Conservation (phyloP, 768 basidiomycete species). For the Leucocoprinus birnbaumii region DNA sequence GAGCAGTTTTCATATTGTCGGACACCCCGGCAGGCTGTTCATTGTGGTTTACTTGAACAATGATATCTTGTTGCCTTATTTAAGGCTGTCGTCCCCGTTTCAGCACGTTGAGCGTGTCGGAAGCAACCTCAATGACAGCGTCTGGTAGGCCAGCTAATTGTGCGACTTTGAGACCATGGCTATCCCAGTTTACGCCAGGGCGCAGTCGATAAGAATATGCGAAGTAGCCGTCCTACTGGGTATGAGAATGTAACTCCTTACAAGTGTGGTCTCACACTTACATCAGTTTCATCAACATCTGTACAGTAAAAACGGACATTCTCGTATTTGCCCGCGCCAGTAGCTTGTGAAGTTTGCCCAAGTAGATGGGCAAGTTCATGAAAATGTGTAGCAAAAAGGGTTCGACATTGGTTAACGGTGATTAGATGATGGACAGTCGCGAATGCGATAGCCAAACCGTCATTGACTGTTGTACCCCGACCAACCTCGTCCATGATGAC, state of each 20-base stretch:
- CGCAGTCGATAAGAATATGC: conserved; percentile 79
- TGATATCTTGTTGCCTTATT: neutral
- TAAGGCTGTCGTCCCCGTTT: conserved; percentile 16
- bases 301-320: conserved; percentile 87
- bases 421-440: conserved; percentile 83
- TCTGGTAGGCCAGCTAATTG: conserved; percentile 81
- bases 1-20: neutral
- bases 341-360: conserved; percentile 46
- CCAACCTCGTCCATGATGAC: conserved; percentile 99
- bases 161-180: conserved; percentile 90
- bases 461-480: conserved; percentile 87
- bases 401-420: conserved; percentile 66
- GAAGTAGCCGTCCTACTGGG: conserved; percentile 66
- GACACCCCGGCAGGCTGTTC: conserved; percentile 3
- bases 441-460: conserved; percentile 93
- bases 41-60: neutral
- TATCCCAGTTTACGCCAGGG: conserved; percentile 86
- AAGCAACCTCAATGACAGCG: conserved; percentile 57
- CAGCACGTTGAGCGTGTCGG: conserved; percentile 42
- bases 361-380: conserved; percentile 91
- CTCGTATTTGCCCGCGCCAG: conserved; percentile 45
- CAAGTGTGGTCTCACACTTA: conserved; percentile 29
- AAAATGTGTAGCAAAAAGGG: conserved; percentile 99
- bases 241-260: neutral
- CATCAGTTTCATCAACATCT: conserved; percentile 75